These are phyloP conservation scores for Torulaspora globosa DNA, from an alignment of 1,139 yeast genomes.

Conservation along the genomic window DNA sequence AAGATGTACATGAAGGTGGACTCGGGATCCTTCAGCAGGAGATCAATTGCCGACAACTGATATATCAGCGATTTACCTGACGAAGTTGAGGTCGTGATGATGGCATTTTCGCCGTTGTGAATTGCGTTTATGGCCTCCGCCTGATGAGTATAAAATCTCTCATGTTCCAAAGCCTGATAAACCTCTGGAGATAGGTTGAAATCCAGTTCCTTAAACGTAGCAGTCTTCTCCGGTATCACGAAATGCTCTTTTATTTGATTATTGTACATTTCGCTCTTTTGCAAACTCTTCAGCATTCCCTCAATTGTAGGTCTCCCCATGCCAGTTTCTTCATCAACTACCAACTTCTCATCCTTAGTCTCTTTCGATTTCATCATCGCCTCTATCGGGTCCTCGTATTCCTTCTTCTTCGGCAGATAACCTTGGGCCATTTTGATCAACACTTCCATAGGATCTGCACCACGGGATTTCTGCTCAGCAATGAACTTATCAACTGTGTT, in stretches of 20 bases:
- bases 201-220: conserved; percentile 44
- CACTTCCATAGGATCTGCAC: conserved; percentile 40
- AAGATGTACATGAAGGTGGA: conserved; percentile 82
- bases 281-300: conserved; percentile 47
- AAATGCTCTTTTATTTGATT: conserved; percentile 55
- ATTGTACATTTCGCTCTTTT: conserved; percentile 47
- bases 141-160: conserved; percentile 72
- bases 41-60: conserved; percentile 73
- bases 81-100: conserved; percentile 88
- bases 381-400: conserved; percentile 48
- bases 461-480: conserved; percentile 33
- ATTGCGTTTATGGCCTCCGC: conserved; percentile 65
- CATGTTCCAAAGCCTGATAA: conserved; percentile 45
- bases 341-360: conserved; percentile 14
- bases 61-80: conserved; percentile 92
- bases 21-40: conserved; percentile 46
- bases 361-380: conserved; percentile 41
- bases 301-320: conserved; percentile 40
- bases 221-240: conserved; percentile 43
- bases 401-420: conserved; percentile 49
- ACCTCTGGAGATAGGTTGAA: conserved; percentile 47
- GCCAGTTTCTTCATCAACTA: conserved; percentile 28
- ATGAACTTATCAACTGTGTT: conserved; percentile 44
- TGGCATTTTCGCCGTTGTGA: conserved; percentile 55
- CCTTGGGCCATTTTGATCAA: conserved; percentile 38